Percentiles rank a stretch among this genome's conserved stretches.
These are phyloP conservation scores for Psidium guajava DNA, from an alignment of 345 rosid genomes.

Conservation along the genomic window DNA sequence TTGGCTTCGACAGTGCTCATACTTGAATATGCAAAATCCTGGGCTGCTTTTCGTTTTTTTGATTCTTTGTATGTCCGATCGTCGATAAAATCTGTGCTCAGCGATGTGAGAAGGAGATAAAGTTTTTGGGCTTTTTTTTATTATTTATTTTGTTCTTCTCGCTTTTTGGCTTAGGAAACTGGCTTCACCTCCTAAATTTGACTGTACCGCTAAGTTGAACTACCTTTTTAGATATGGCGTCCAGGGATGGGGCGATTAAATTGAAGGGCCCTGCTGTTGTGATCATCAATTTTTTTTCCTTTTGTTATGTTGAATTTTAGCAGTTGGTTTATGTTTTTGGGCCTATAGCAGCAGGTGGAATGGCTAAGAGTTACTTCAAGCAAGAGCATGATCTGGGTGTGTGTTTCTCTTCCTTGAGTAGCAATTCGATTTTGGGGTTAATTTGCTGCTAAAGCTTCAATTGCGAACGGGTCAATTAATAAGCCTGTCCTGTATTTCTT, in stretches of 20 bases:
- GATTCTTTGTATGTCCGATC: background rate
- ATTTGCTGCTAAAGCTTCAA: background rate
- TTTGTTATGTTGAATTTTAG: background rate
- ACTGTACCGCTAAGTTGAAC: background rate
- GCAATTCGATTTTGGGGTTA: background rate
- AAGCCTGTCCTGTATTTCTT: background rate
- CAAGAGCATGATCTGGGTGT: conserved; percentile 91
- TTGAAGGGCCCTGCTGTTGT: background rate
- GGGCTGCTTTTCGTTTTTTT: background rate
- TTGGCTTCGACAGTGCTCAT: background rate
- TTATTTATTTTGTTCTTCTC: background rate
- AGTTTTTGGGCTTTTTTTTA: background rate
- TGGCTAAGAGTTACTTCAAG: conserved; percentile 86
- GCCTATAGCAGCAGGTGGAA: conserved; percentile 20
- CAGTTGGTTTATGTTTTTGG: background rate
- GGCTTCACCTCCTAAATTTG: background rate
- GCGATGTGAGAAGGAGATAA: background rate
- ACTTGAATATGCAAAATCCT: background rate
- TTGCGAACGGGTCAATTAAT: background rate
- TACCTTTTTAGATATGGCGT: background rate
- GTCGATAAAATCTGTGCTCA: background rate
- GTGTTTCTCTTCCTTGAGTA: background rate
- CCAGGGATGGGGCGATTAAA: background rate
- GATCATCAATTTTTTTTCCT: background rate
- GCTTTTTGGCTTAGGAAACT: conserved; percentile 4